Evolutionary conservation across 768 basidiomycete genomes (phyloP), one percentile per base, ranked within the genome.

Genomic region (Xerocomus potaroensis): DNA sequence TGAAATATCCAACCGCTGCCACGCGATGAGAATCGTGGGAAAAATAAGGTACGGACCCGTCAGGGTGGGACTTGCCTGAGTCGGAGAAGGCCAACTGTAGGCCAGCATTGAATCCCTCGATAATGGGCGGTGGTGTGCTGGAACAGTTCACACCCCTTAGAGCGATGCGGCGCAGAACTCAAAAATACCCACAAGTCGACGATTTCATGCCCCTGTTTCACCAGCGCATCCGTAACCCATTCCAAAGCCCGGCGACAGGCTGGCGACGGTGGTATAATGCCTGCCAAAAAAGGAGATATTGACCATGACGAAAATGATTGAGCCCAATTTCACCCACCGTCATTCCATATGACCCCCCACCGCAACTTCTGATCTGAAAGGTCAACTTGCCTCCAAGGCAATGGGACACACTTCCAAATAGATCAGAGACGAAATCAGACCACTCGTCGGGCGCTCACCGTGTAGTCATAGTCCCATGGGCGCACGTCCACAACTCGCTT

Each of bases 61-160:
- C 10, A 5, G 21, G 21, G 5, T 23, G 48, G 21, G 47, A 27
- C 55, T 47, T 36, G 75, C 81, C 80, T 38, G 76, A 78, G 40
- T 83, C 81, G 4, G 76, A 69, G 59, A 83, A 80, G 26, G 75
- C 60, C 16, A 82, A 60, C 49, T 81, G 75, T 51, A 80, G 73
- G 9, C 76, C 79, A 24, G 78, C 69, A 42, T 69, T 66, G 18
- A 79, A 60, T n/a, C 79, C 75, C 36, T 73, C 69, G n/a, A 64
- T 52, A 21, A 80, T 68, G 41, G 71, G 61, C n/a, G 81, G 80
- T 22, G 80, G 68, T 9, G 50, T 54, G 43, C 73, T 74, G 32
- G 14, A 34, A n/a, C 40, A 2, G 16, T 26, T 43, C 22, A 14
- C 21, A 37, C 27, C 3, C 33, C 16, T 16, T 11, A 19, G 15